A percentile compares a stretch with the other conserved stretches of the same genome.
Conservation (phyloP, 805 yeast species). For the Cyberlindnera lachancei region DNA sequence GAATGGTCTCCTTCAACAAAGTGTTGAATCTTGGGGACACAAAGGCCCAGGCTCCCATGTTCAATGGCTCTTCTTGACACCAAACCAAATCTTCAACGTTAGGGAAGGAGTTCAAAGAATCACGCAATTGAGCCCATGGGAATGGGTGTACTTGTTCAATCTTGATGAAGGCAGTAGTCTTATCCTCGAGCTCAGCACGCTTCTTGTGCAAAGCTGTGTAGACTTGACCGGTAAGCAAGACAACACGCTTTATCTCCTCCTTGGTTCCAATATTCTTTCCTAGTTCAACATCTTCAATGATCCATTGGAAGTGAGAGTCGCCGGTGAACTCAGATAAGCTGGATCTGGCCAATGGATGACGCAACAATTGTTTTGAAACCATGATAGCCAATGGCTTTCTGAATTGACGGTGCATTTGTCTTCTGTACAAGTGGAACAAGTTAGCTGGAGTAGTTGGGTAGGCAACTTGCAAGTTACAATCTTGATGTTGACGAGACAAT, state of each 20-base stretch:
- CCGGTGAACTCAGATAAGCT: conserved; percentile 76
- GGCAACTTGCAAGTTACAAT: conserved; percentile 94
- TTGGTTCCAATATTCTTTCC: conserved; percentile 70
- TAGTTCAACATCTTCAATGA: conserved; percentile 85
- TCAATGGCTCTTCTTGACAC: conserved; percentile 98
- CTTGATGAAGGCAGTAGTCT: conserved; percentile 80
- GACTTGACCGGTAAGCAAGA: conserved; percentile 88
- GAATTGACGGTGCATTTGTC: conserved; percentile 99
- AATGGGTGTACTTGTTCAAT: conserved; percentile 97
- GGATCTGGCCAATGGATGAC: conserved; percentile 97
- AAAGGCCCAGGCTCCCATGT: conserved; percentile 85
- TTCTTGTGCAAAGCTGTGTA: conserved; percentile 86
- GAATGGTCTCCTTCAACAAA: conserved; percentile 65
- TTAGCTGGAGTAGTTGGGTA: conserved; percentile 98
- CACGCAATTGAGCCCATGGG: conserved; percentile 94
- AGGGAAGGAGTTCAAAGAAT: conserved; percentile 72
- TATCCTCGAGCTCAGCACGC: conserved; percentile 70
- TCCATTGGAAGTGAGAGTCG: conserved; percentile 90
- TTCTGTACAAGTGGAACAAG: conserved; percentile 91
- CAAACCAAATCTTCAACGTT: conserved; percentile 82
- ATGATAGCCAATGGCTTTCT: conserved; percentile 82
- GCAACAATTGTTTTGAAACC: conserved; percentile 88
- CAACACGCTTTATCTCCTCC: conserved; percentile 82
- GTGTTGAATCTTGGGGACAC: conserved; percentile 80
- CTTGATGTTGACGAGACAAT: conserved; percentile 96